Base-by-base conservation (phyloP, 2,329 filamentous ascomycete species). In the Diaporthe batatas region DNA sequence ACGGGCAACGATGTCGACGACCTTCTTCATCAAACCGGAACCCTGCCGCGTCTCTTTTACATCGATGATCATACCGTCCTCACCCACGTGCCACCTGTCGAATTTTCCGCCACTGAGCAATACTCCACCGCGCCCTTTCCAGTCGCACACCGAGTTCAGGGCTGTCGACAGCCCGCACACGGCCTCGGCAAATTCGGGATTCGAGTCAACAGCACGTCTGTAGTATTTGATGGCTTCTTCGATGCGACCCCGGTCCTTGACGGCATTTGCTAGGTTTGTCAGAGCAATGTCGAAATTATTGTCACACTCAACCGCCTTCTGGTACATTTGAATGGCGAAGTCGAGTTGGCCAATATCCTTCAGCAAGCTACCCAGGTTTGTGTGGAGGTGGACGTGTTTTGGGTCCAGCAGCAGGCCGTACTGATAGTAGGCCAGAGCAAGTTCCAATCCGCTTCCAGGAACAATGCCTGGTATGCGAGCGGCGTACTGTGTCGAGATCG, bases 261-360 rank as follows among this genome's bases (percentile, higher is more conserved):
- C 95, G 11, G 96, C 96, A 81, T 99, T 99, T 71, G 96, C 96
- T 29, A 99, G 87, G 79, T 99, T 99, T 5, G 96, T 97, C 71
- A 99, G 85, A 44, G 96, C 96, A 79, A 99, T 99, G 79, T 99
- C 96, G 79, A 99, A 99, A 32, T 91, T 94, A n/a, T 91, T 91
- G 81, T 99, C 96, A 80, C 95, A 98, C 3, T 90, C 88, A 18
- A 99, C 96, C 14, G 96, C 96, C 76, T 94, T 92, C 82, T 98
- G 95, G 79, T 99, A 99, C 96, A 99, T 98, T 76, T 92, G 91
- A 77, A 99, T 98, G 0, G 96, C 96, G 62, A 94, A 89, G 76
- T 95, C 92, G 18, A 99, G 87, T 77, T 98, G 96, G 0, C 96
- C 96, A 76, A 98, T 96, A 77, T 99, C 96, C 79, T 99, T 99